These are phyloP conservation scores for Daldinia vernicosa DNA, from an alignment of 495 filamentous ascomycete species.

Conservation along the genomic window DNA sequence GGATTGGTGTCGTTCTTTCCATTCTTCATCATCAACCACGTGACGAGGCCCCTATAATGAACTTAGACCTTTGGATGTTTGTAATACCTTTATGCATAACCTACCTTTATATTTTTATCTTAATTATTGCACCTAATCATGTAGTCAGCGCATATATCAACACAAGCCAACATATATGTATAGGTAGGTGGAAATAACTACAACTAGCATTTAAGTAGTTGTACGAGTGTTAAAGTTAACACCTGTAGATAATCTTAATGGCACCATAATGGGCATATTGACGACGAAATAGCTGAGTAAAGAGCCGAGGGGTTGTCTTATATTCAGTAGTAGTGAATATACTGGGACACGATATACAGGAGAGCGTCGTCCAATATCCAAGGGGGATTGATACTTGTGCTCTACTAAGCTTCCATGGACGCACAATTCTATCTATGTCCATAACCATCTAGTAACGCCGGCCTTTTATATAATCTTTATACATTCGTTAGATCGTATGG, in stretches of 20 bases:
- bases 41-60: background rate
- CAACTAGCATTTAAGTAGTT: too few species aligned
- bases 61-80: background rate
- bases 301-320: conserved; percentile 16
- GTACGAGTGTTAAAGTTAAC: too few species aligned
- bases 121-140: too few species aligned
- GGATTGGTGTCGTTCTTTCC: background rate
- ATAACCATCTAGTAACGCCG: background rate
- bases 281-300: background rate
- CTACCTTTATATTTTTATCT: too few species aligned
- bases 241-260: too few species aligned
- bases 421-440: background rate
- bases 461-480: conserved; percentile 7
- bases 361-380: background rate
- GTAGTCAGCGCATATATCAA: too few species aligned
- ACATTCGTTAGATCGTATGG: conserved; percentile 6
- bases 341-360: background rate
- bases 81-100: too few species aligned
- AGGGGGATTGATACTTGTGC: conserved; percentile 1
- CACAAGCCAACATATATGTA: too few species aligned
- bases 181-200: too few species aligned
- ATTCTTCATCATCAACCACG: background rate
- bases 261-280: background rate
- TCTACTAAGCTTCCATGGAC: background rate
- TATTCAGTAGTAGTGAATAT: conserved; percentile 1